Evolutionary conservation across 495 filamentous ascomycete species (phyloP).

Genomic region (Podospora pseudoanserina): DNA sequence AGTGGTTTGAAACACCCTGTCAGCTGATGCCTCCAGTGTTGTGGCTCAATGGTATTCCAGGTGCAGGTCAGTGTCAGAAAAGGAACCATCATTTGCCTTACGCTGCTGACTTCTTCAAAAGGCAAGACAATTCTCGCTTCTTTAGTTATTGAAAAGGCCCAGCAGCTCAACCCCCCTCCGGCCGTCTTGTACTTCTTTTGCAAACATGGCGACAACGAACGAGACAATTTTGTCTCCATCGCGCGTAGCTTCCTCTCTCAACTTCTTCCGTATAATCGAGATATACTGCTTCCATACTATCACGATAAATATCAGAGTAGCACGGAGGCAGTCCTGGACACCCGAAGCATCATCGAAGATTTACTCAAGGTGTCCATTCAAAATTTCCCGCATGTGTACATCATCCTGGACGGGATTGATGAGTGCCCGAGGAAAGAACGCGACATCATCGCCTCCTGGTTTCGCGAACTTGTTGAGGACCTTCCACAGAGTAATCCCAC

Average conservation of each 20-base stretch:
- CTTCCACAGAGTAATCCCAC: background rate
- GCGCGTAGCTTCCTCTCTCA: background rate
- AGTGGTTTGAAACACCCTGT: background rate
- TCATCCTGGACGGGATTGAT: conserved; percentile 2
- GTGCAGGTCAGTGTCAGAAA: background rate
- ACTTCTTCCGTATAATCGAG: background rate
- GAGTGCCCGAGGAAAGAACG: background rate
- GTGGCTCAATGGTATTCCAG: conserved; percentile 1
- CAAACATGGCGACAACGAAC: background rate
- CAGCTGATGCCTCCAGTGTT: background rate
- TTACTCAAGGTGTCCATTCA: background rate
- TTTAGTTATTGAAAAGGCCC: background rate
- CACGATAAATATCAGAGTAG: background rate
- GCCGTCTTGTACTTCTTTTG: background rate
- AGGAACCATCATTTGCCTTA: background rate
- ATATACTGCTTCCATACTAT: background rate
- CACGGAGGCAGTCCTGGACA: background rate
- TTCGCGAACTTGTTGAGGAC: background rate
- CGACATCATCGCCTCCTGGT: background rate
- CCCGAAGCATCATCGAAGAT: background rate
- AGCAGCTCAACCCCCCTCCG: background rate
- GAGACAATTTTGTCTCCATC: background rate
- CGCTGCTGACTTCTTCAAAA: background rate
- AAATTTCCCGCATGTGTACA: background rate
- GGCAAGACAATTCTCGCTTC: conserved; percentile 4